Evolutionary conservation across 331 rosid genomes (phyloP), one percentile per base, ranked within the genome.

Genomic region (Spiraea crenata): DNA sequence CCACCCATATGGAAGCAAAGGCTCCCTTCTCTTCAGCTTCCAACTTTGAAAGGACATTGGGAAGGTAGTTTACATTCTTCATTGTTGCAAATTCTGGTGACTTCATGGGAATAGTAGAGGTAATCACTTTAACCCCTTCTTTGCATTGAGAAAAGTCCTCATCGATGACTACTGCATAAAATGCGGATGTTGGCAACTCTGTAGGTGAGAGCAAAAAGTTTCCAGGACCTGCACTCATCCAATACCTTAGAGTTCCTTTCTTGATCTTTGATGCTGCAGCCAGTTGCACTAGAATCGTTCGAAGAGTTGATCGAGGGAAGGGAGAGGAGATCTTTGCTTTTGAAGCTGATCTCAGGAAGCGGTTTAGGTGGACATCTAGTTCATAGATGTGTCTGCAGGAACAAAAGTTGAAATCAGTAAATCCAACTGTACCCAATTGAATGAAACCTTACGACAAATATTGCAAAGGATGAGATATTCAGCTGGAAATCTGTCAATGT

Each of bases 11-110:
- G 35, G 96, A 82, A 74, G 89, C 88, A 82, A 57, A 86, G 37
- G 90, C 88, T 55, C 97, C 97, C 71, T 83, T 83, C 79, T 89
- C 97, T 76, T 91, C 93, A 38, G 99, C 99, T 82, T 93, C 97
- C 74, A 95, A 44, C 57, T 81, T 48, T 9, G 97, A 77, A 51
- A 89, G 91, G 47, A 89, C 95, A 77, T 95, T 95, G 0, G 97
- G 99, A 16, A 91, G 97, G 79, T 91, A 93, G 75, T 93, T 93
- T 70, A 95, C 97, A 72, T 78, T 95, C 85, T 95, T 95, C 85
- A 75, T 75, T 7, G 87, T 91, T 25, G 97, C 93, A 77, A 95
- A 84, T 52, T 72, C 66, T 7, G 91, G 80, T 5, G 91, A 37
- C 77, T 95, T 95, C 87, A 95, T 91, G 19, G 99, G 92, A 19